Base-by-base conservation (phyloP, 495 filamentous ascomycete species). In the Cercophora samala region DNA sequence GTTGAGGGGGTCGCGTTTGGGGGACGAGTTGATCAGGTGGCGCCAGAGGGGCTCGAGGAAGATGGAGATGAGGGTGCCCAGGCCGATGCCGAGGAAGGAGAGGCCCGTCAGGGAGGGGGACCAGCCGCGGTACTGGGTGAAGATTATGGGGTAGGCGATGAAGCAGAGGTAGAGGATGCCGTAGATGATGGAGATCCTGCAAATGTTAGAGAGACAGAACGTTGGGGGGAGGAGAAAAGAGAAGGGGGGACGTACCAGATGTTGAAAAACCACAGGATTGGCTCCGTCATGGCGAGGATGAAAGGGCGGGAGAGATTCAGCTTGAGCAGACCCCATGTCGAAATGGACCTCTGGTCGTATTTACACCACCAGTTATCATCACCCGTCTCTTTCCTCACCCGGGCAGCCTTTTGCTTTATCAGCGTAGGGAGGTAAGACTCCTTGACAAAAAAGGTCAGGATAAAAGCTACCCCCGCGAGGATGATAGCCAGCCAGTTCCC, bases 151-250 rank as follows among this genome's bases (percentile, higher is more conserved):
- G 71, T 86, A 87, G 23, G 91, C 91, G 29, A 92, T 88, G 77
- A 97, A 97, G 77, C 92, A 93, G 42, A 96, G 84, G 74, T 96
- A 96, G 0, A 96, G 81, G 62, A 93, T 91, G 18, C 84, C 88
- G 74, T 88, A 87, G 24, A 88, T 80, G 55, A 85, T 73, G 8
- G 78, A 81, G 54, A 84, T 80, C 81, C 80, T 83, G 37, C 1
- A 2, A 32, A 6, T 61, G 13, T 64, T 18, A 60, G 56, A 26
- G 18, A 59, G 5, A 23, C 18, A 24, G 0, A 1, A n/a, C n/a
- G n/a, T 59, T 17, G 42, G 19, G 17, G 32, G 25, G 58, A 18
- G 22, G 46, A 54, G 24, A 21, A 8, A 2, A 23, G 32, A 21
- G 15, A 19, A 25, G 32, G 22, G 19, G 29, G 15, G 19, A 64